Base-by-base conservation (phyloP, 495 filamentous ascomycete genomes). In the Lepidopterella palustris region DNA sequence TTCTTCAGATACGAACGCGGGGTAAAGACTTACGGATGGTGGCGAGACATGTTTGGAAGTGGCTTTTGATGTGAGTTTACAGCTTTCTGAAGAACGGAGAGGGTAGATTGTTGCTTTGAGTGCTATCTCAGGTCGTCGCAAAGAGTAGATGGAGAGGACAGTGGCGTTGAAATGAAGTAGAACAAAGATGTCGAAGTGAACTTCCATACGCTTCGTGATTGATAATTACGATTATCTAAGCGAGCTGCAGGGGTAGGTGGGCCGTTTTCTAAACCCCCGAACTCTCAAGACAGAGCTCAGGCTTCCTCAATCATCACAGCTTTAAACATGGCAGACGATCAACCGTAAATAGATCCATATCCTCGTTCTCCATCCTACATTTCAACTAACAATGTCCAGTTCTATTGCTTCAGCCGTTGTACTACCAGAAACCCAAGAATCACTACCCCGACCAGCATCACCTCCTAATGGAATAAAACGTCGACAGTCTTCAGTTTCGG, bases 351-450 rank as follows among this genome's bases (percentile, higher is more conserved):
- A 21, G n/a, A 9, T 9, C 52, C 8, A 20, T 50, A 25, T 24
- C 10, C 6, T 26, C 15, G 15, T 6, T 28, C 35, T 54, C 5
- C 9, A 10, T 18, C 4, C 31, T 32, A 13, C 11, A 35, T 13
- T 18, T 11, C 13, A 6, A 18, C 52, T 54, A 54, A 54, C 15
- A 31, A 45, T 57, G 55, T 55, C 54, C 55, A 81, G 79, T 39
- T 66, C 79, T 28, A 79, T 88, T 57, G 83, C 85, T 20, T 88
- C 86, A 10, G 84, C 84, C 51, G 85, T 88, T 50, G 75, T 84
- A 13, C 58, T 87, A 4, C 85, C 85, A 24, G 81, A 84, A 3
- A 24, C 67, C 72, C 42, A 74, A 77, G 28, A 68, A 68, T 15
- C 39, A 2, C 53, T 70, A 28, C 70, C 64, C 20, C 65, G 72